Conservation (phyloP, 1,284 basidiomycete species). For the Puccinia coronata region DNA sequence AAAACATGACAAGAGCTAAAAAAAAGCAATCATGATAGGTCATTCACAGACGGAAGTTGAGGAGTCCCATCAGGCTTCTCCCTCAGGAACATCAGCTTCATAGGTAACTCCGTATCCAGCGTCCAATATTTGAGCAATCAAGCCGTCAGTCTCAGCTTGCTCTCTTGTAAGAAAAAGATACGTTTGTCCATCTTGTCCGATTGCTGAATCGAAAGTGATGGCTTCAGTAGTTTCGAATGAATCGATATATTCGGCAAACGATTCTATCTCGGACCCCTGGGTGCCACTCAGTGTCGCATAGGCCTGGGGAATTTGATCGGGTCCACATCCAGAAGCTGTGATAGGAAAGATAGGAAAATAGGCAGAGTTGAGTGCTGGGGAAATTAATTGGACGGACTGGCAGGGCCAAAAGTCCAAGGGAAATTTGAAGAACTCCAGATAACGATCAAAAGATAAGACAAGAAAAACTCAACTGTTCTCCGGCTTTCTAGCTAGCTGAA, state of each 20-base stretch:
- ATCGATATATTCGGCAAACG: not conserved
- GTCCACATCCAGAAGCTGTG: not conserved
- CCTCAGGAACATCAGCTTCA: slow-evolving; percentile 2
- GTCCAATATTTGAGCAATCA: slow-evolving; percentile 26
- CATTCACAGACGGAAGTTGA: not conserved
- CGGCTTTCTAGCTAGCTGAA: not conserved
- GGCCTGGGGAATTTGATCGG: not conserved
- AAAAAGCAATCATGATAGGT: not conserved
- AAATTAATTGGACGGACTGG: no score
- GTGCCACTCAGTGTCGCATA: not conserved
- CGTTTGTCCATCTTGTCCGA: not conserved
- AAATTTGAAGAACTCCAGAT: not conserved
- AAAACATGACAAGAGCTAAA: no score
- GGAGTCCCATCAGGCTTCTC: not conserved
- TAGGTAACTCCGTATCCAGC: slow-evolving; percentile 41
- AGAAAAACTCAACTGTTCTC: not conserved
- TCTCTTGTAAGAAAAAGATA: slow-evolving; percentile 28
- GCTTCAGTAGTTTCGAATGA: not conserved
- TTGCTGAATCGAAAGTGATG: not conserved
- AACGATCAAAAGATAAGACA: not conserved
- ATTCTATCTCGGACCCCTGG: not conserved
- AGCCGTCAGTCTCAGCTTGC: slow-evolving; percentile 10
- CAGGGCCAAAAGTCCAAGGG: not conserved
- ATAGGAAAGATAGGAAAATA: not conserved
- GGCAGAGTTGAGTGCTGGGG: no score